Evolutionary conservation across 1,139 yeast species (phyloP).

Genomic region (Saccharomyces hybrid): DNA sequence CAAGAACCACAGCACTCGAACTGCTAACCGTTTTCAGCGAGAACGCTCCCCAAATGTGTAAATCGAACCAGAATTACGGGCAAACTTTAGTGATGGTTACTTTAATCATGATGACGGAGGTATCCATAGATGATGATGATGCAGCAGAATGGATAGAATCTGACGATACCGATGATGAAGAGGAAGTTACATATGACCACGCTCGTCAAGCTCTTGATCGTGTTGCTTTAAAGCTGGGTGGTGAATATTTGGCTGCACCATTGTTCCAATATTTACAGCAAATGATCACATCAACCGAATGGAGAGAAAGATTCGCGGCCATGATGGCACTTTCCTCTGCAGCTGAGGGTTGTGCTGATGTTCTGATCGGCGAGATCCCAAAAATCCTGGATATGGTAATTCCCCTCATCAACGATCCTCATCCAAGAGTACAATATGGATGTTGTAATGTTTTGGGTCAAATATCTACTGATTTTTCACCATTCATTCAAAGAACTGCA

Average conservation of each 20-base stretch:
- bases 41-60: constrained; percentile 95
- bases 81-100: constrained; percentile 66
- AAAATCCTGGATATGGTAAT: too few relatives aligned
- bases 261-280: constrained; percentile 79
- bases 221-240: constrained; percentile 75
- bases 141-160: constrained; percentile 83
- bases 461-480: too few relatives aligned
- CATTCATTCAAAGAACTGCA: too few relatives aligned
- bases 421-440: too few relatives aligned
- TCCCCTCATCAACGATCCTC: too few relatives aligned
- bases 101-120: constrained; percentile 84
- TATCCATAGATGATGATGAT: constrained; percentile 76
- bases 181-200: constrained; percentile 81
- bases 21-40: too few relatives aligned
- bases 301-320: constrained; percentile 98
- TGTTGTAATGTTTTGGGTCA: too few relatives aligned
- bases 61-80: constrained; percentile 65
- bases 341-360: too few relatives aligned
- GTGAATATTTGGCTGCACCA: constrained; percentile 76
- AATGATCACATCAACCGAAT: constrained; percentile 64
- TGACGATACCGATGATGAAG: constrained; percentile 75
- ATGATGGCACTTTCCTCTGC: too few relatives aligned
- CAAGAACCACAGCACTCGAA: too few relatives aligned
- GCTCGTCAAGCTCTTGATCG: constrained; percentile 93
- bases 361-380: too few relatives aligned